Base-by-base conservation (phyloP, 768 basidiomycete genomes). In the Kwoniella dejecticola region DNA sequence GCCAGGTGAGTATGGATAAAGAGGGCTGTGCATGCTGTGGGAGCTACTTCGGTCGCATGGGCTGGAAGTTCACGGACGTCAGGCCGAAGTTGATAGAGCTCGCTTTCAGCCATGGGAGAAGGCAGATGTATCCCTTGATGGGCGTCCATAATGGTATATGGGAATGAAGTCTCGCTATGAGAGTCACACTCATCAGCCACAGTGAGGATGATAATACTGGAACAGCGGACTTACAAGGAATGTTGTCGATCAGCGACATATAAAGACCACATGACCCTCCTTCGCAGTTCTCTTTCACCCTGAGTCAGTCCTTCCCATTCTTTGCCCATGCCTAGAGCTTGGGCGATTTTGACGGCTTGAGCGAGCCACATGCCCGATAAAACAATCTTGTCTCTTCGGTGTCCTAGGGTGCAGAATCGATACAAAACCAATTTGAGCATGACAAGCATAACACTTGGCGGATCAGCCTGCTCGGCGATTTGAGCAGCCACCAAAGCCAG, bases 1-100 rank as follows among this genome's bases (percentile, higher is more conserved):
- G 73, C 63, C 30, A 75, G 67, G 50, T 72, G 73, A 1, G 73
- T 62, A 47, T 70, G 60, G 38, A 75, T 70, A 60, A 72, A 68
- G 5, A 75, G 62, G 4, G 69, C 66, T 10, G 71, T 70, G 50
- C 64, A 64, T 30, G 70, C 40, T 48, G 70, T 68, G 0, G 73
- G 70, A 11, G 52, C 67, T 2, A 63, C 31, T 45, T 72, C 67
- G 19, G 69, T 67, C 1, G 60, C 55, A 48, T 68, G 68, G 13
- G 65, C 58, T 15, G 70, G 73, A 4, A 75, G 52, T 21, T 64
- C 46, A 10, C 46, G 50, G 13, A 65, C 46, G 3, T 62, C 66
- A 7, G 64, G 54, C 6, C 67, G 59, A 24, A 68, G 42, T 56
- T 64, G 55, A 52, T 69, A 71, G 6, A 75, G 57, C 6, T 72